phyloP scores from a whole-genome alignment of 768 basidiomycete genomes.

The Cyclocybe aegerita region DNA sequence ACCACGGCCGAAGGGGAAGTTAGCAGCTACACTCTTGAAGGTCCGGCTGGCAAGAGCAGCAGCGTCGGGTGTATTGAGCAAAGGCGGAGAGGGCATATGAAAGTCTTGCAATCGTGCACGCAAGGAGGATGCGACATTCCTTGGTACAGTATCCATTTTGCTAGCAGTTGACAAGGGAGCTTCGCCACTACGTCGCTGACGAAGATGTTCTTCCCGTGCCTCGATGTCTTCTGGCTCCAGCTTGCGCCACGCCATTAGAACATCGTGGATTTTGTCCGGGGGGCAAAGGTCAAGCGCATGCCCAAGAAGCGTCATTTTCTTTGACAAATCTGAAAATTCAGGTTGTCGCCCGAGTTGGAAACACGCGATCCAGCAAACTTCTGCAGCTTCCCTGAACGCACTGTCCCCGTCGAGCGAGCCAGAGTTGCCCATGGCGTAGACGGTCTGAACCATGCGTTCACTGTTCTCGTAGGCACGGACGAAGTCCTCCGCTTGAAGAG shows the following conservation, averaged over 20 bases:
- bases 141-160: conserved; percentile 19
- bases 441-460: conserved; percentile 67
- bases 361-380: conserved; percentile 89
- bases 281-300: conserved; percentile 87
- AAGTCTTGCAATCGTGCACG: conserved; percentile 63
- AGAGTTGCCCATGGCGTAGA: conserved; percentile 46
- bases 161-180: not conserved
- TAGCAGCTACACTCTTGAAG: conserved; percentile 75
- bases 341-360: conserved; percentile 84
- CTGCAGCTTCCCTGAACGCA: conserved; percentile 57
- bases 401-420: conserved; percentile 29
- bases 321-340: conserved; percentile 66
- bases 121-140: conserved; percentile 50
- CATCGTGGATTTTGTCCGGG: conserved; percentile 69
- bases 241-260: conserved; percentile 77
- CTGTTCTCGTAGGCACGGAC: conserved; percentile 67
- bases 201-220: conserved; percentile 40
- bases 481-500: conserved; percentile 82
- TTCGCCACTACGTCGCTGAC: conserved; percentile 10
- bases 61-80: conserved; percentile 74
- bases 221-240: conserved; percentile 67
- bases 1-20: conserved; percentile 64
- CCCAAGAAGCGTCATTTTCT: conserved; percentile 72
- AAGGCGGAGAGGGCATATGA: conserved; percentile 66
- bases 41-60: conserved; percentile 78